Evolutionary conservation across 176 grass and related monocot genomes (phyloP), one percentile per base, ranked within the genome.

Genomic region (Phoenix dactylifera): DNA sequence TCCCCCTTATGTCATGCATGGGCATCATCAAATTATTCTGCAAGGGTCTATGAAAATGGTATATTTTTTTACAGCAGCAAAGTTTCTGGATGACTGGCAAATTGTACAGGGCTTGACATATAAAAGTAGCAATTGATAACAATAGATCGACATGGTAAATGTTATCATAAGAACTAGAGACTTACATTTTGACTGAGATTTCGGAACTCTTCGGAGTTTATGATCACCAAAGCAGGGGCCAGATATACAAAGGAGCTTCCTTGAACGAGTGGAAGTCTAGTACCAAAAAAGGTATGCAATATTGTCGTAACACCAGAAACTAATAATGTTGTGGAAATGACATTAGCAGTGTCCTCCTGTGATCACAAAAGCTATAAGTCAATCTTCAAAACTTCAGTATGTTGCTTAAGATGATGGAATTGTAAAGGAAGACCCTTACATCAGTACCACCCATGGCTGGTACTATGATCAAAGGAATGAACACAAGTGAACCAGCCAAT

Each of bases 231-330:
- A 18, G 84, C 93, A 65, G 93, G 93, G 59, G 93, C 87, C 74
- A 98, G 74, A 83, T 98, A 98, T 54, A 87, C 79, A 88, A 98
- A 98, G 24, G 93, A 98, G 70, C 88, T 98, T 71, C 93, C 93
- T 79, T 98, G 93, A 67, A 98, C 68, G 73, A 98, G 54, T 58
- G 93, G 87, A 83, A 98, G 87, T 65, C 93, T 86, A 66, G 84
- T 85, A 58, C 93, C 93, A 44, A 98, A 80, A 75, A 83, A 88
- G 22, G 84, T 84, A 72, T 98, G 87, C 51, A 98, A 73, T 80
- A 98, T 83, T 70, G 93, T 98, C 66, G 93, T 80, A 57, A 98
- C 71, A 66, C 93, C 93, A 65, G 93, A 85, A 22, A 98, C 64
- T 78, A 92, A 72, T 50, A 98, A 52, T 81, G 89, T 79, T 35